A percentile compares a stretch with the other conserved stretches of the same genome.
phyloP scores from a whole-genome alignment of 768 basidiomycete genomes.

The Rhodotorula graminis region DNA sequence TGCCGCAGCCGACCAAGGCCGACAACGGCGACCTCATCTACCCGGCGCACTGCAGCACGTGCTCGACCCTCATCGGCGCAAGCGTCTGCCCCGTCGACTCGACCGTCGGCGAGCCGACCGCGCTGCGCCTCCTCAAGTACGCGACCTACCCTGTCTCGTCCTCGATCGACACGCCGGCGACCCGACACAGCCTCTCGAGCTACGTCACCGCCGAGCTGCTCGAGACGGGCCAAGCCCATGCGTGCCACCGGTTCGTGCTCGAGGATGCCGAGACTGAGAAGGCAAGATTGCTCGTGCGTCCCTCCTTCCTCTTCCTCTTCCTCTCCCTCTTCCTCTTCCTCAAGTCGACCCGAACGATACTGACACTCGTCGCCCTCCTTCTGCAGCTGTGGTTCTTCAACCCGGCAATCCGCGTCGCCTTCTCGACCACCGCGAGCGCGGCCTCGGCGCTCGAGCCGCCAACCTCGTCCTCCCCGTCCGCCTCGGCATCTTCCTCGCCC shows the following conservation, averaged over 20 bases:
- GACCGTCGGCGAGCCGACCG: slow-evolving; percentile 61
- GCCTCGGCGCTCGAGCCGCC: slow-evolving; percentile 55
- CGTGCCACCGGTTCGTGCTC: slow-evolving; percentile 84
- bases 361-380: not conserved
- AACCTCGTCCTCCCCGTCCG: slow-evolving; percentile 56
- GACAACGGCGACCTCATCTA: slow-evolving; percentile 24
- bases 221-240: slow-evolving; percentile 85
- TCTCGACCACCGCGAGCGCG: slow-evolving; percentile 57
- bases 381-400: slow-evolving; percentile 90
- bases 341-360: not conserved
- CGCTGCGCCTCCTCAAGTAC: slow-evolving; percentile 47
- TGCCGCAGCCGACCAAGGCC: slow-evolving; percentile 8
- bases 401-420: slow-evolving; percentile 74
- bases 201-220: slow-evolving; percentile 78
- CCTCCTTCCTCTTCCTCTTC: too few species aligned
- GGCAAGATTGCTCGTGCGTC: slow-evolving; percentile 69
- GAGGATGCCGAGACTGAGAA: slow-evolving; percentile 79
- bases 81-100: slow-evolving; percentile 80
- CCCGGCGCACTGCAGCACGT: slow-evolving; percentile 28
- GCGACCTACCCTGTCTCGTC: slow-evolving; percentile 23
- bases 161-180: not conserved
- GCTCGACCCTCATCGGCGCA: slow-evolving; percentile 52
- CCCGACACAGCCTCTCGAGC: slow-evolving; percentile 50
- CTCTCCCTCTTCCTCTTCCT: not conserved
- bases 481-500: not conserved